Evolutionary conservation across 2,329 filamentous ascomycete species (phyloP).

Genomic region (Pestalotiopsis sp.): DNA sequence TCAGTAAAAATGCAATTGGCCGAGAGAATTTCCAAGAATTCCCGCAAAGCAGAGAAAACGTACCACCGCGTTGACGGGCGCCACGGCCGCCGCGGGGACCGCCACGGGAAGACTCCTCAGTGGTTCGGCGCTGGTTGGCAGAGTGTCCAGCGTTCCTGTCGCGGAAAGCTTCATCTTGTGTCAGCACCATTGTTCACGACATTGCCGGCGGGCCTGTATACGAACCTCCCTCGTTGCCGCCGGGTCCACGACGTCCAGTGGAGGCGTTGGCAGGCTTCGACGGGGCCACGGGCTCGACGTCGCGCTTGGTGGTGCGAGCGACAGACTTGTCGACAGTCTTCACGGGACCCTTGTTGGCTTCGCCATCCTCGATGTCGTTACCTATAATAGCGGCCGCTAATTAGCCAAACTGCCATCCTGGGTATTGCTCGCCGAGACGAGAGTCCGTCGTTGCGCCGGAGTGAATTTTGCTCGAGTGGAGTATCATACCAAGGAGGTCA

Average conservation of each 20-base stretch:
- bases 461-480: slow-evolving; percentile 10
- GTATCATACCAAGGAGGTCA: slow-evolving; percentile 89
- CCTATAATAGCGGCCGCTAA: slow-evolving; percentile 41
- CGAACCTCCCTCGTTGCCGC: slow-evolving; percentile 88
- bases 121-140: slow-evolving; percentile 80
- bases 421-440: neutral
- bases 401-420: slow-evolving; percentile 23
- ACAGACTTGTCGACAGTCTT: slow-evolving; percentile 87
- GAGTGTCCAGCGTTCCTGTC: slow-evolving; percentile 80
- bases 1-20: neutral
- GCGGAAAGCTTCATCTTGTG: slow-evolving; percentile 71
- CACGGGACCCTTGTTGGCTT: slow-evolving; percentile 77
- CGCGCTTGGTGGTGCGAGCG: slow-evolving; percentile 79
- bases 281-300: slow-evolving; percentile 75
- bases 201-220: slow-evolving; percentile 23
- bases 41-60: slow-evolving; percentile 26
- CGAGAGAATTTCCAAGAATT: neutral
- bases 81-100: slow-evolving; percentile 63
- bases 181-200: slow-evolving; percentile 12
- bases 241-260: slow-evolving; percentile 56
- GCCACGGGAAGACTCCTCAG: slow-evolving; percentile 64
- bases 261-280: slow-evolving; percentile 38
- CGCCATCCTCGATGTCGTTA: slow-evolving; percentile 65
- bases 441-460: neutral
- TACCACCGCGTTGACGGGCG: slow-evolving; percentile 63